Evolutionary conservation across 371 early-diverging fungal genomes (phyloP).

Genomic region (Syncephalastrum monosporum): DNA sequence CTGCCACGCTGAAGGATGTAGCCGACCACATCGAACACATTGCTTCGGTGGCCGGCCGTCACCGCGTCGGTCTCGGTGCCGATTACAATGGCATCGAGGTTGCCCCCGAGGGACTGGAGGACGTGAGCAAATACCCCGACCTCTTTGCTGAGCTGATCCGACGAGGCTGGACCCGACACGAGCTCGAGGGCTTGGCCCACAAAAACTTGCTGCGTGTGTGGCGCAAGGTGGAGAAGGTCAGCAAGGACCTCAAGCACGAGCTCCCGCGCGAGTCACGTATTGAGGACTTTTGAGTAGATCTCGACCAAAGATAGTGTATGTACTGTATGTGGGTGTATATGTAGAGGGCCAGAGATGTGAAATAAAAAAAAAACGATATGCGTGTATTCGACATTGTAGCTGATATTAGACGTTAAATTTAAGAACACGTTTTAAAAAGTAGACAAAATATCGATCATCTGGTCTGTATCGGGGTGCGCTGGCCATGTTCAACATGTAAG

Average conservation of each 20-base stretch:
- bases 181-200: slow-evolving; percentile 56
- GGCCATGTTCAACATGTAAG: too few relatives aligned
- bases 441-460: too few relatives aligned
- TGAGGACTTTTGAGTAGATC: slow-evolving; percentile 6
- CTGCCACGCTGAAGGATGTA: slow-evolving; percentile 50
- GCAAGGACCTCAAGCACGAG: slow-evolving; percentile 25
- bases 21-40: slow-evolving; percentile 66
- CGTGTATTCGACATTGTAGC: too few relatives aligned
- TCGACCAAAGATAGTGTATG: neutral
- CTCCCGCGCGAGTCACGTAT: slow-evolving; percentile 35
- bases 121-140: slow-evolving; percentile 64
- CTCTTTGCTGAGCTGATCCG: slow-evolving; percentile 60
- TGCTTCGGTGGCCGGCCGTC: slow-evolving; percentile 48
- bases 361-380: too few relatives aligned
- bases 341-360: too few relatives aligned
- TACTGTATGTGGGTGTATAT: too few relatives aligned
- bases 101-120: slow-evolving; percentile 59
- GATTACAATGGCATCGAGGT: slow-evolving; percentile 65
- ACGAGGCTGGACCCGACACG: slow-evolving; percentile 57
- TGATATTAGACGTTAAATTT: too few relatives aligned
- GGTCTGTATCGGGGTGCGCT: too few relatives aligned
- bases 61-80: slow-evolving; percentile 65
- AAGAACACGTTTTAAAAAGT: too few relatives aligned
- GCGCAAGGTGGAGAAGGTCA: slow-evolving; percentile 47
- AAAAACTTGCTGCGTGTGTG: slow-evolving; percentile 53